Conservation (phyloP, 1,284 basidiomycete species). For the Chiua sp. region DNA sequence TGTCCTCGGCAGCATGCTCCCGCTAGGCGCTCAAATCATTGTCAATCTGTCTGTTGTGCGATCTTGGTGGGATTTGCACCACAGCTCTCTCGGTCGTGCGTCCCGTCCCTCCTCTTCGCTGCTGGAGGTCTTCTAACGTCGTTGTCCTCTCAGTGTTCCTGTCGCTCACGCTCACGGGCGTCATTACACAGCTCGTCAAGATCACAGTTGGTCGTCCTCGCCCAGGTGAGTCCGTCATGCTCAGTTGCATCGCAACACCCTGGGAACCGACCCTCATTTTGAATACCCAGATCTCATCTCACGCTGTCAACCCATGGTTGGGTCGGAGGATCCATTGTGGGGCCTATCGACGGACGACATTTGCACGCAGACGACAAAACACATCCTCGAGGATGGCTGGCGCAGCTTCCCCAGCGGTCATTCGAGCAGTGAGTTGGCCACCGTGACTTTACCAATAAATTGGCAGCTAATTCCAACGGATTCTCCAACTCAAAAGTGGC, state of each 20-base stretch:
- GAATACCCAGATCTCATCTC: constrained; percentile 55
- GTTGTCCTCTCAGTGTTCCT: constrained; percentile 49
- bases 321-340: constrained; percentile 57
- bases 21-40: constrained; percentile 54
- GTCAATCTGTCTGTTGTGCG: constrained; percentile 58
- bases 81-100: constrained; percentile 62
- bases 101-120: neutral
- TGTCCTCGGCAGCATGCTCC: constrained; percentile 53
- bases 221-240: constrained; percentile 44
- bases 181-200: constrained; percentile 72
- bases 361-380: constrained; percentile 61
- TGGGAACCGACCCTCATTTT: neutral
- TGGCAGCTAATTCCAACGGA: neutral
- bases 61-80: constrained; percentile 75
- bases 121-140: neutral
- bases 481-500: constrained; percentile 50
- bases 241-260: neutral
- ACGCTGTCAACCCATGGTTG: constrained; percentile 64
- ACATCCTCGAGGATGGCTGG: constrained; percentile 68
- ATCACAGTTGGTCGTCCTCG: constrained; percentile 72
- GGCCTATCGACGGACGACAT: constrained; percentile 67
- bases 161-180: constrained; percentile 60
- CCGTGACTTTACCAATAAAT: neutral
- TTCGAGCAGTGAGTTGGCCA: constrained; percentile 53
- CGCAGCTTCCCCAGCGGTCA: constrained; percentile 82